Percentiles rank a stretch among this genome's conserved stretches.
These are phyloP conservation scores for Tubosaeta sp. DNA, from an alignment of 768 basidiomycete species.

Conservation along the genomic window DNA sequence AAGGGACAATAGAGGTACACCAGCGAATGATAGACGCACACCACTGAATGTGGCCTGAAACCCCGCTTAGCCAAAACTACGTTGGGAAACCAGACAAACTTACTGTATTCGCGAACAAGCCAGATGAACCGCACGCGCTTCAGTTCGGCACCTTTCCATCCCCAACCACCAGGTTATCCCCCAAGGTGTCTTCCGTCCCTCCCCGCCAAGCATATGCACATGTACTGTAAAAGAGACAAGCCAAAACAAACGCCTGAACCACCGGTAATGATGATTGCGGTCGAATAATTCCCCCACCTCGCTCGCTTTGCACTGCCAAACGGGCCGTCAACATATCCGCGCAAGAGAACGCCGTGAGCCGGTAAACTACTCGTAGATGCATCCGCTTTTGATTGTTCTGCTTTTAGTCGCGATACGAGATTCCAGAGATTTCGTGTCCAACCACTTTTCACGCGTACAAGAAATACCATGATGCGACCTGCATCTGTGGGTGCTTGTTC, in stretches of 20 bases:
- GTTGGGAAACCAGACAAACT: constrained; percentile 24
- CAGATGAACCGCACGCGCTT: constrained; percentile 68
- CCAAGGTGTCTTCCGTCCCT: constrained; percentile 49
- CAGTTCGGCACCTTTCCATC: constrained; percentile 38
- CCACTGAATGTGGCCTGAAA: constrained; percentile 70
- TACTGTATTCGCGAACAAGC: constrained; percentile 73
- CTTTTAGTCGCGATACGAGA: constrained; percentile 37
- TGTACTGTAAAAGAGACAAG: constrained; percentile 58
- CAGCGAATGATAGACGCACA: constrained; percentile 61
- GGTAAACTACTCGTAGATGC: constrained; percentile 28
- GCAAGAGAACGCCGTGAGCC: constrained; percentile 45
- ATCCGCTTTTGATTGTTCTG: constrained; percentile 32
- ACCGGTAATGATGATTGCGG: constrained; percentile 60
- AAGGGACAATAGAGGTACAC: constrained; percentile 53
- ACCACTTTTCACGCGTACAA: constrained; percentile 66
- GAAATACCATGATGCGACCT: constrained; percentile 56
- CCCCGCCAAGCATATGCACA: constrained; percentile 54
- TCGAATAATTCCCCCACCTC: constrained; percentile 55
- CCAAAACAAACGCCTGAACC: constrained; percentile 78
- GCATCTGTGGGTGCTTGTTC: constrained; percentile 38
- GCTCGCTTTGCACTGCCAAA: constrained; percentile 61
- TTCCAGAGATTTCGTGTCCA: constrained; percentile 69
- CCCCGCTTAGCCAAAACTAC: neutral
- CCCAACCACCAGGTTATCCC: constrained; percentile 42
- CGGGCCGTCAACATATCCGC: constrained; percentile 63